Percentiles rank a stretch among this genome's conserved stretches.
phyloP scores from a whole-genome alignment of 2,329 filamentous ascomycete genomes.

The Phialocephala subalpina region DNA sequence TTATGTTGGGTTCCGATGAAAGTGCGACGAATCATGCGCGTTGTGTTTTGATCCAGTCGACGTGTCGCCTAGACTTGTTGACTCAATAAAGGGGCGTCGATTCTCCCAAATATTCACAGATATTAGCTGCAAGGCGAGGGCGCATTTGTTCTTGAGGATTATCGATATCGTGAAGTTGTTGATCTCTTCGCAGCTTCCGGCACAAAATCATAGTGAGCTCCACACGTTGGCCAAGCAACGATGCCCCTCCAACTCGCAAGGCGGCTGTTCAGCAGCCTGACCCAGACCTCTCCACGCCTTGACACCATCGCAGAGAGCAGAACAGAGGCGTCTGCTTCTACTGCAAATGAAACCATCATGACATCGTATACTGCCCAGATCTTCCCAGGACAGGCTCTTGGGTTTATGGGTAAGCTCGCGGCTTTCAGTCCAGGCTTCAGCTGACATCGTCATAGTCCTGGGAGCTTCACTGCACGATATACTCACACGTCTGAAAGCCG shows the following conservation, averaged over 20 bases:
- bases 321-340: conserved; percentile 13
- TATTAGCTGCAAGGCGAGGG: background rate
- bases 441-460: conserved; percentile 65
- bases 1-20: background rate
- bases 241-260: conserved; percentile 19
- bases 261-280: conserved; percentile 7
- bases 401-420: conserved; percentile 45
- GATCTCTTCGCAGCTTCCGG: conserved; percentile 17
- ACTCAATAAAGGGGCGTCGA: background rate
- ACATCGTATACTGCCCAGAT: conserved; percentile 68
- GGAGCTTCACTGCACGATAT: conserved; percentile 92
- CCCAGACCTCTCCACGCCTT: background rate
- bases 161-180: conserved; percentile 19
- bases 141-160: conserved; percentile 3
- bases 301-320: conserved; percentile 7
- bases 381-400: conserved; percentile 68
- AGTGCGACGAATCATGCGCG: conserved; percentile 3
- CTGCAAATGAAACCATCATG: conserved; percentile 41
- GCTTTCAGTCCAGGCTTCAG: conserved; percentile 2
- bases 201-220: conserved; percentile 3
- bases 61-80: conserved; percentile 1
- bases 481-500: conserved; percentile 85
- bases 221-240: conserved; percentile 22
- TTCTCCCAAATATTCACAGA: background rate
- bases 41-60: background rate